These are phyloP conservation scores for Heliosperma pusillum DNA, from an alignment of 148 eudicot genomes.

Conservation along the genomic window DNA sequence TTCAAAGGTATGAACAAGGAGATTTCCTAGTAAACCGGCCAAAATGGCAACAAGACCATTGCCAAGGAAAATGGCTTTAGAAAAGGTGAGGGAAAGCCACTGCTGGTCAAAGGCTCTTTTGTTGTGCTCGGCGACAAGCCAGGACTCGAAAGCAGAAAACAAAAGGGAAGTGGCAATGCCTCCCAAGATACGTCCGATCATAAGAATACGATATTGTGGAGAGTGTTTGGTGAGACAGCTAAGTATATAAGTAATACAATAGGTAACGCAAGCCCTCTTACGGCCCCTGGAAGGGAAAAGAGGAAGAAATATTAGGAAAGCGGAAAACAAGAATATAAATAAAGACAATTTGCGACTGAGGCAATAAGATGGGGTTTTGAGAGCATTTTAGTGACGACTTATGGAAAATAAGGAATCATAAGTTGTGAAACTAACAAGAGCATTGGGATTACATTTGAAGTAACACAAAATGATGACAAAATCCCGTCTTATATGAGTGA, in stretches of 20 bases:
- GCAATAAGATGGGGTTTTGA: too few species aligned
- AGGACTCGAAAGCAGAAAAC: conserved; percentile 90
- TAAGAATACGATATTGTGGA: conserved; percentile 73
- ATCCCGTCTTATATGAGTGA: too few species aligned
- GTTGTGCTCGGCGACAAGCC: conserved; percentile 96
- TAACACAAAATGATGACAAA: too few species aligned
- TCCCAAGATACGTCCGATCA: conserved; percentile 91
- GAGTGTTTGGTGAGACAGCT: conserved; percentile 95
- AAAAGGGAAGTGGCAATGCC: conserved; percentile 94
- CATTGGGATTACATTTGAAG: too few species aligned
- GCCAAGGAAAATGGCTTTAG: conserved; percentile 96
- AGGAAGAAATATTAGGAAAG: not conserved
- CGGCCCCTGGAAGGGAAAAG: conserved; percentile 58
- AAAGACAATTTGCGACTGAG: too few species aligned
- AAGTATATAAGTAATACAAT: conserved; percentile 81
- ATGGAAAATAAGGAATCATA: too few species aligned
- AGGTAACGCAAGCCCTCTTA: conserved; percentile 87
- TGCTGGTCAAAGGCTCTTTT: conserved; percentile 92
- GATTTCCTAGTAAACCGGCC: conserved; percentile 82
- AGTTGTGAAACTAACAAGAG: too few species aligned
- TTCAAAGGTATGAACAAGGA: conserved; percentile 62
- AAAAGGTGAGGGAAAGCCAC: conserved; percentile 93
- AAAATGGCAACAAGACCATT: conserved; percentile 92
- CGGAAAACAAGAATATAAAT: not conserved
- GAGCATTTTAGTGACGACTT: too few species aligned